Evolutionary conservation across 2,329 filamentous ascomycete genomes (phyloP), one percentile per base, ranked within the genome.

Genomic region (Aspergillus brunneoviolaceus): DNA sequence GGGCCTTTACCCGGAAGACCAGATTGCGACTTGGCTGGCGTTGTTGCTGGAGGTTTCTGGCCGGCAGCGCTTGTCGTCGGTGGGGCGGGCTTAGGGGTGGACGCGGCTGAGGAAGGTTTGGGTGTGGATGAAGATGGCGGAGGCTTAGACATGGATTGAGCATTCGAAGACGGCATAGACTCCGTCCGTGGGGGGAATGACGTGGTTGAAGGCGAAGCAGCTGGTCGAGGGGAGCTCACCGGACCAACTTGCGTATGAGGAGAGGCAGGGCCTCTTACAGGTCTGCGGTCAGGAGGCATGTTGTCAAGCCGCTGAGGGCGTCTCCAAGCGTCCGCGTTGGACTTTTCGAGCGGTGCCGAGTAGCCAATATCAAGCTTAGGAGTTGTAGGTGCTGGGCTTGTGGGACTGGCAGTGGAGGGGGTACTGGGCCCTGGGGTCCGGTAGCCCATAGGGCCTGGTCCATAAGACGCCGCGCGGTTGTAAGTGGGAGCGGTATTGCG

Each of bases 1-100:
- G 95, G 94, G 11, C 94, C 95, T 72, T 92, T 91, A 53, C 83
- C 84, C 33, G 85, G 80, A 50, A 79, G 74, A 63, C 76, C 78
- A 48, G 63, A 57, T 61, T 64, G 47, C 60, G 60, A 47, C 59
- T 70, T 70, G 19, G 74, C 62, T 14, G 73, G 74, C 62, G 66
- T 58, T 62, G 66, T 58, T 39, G 67, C 66, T 21, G 69, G 66
- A 35, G 76, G 70, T 45, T 70, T 73, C 55, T 78, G 79, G 71
- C 16, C 77, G 65, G 64, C 78, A 74, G 54, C 48, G 33, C 49
- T 51, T 16, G 61, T 57, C 51, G 65, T 56, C 29, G 70, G 47
- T 25, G 65, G 65, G 2, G 68, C 65, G 9, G 75, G 72, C 53
- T 72, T 72, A 29, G 79, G 73, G 16, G 80, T 77, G 4, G 80